Percentiles rank a stretch among this genome's conserved stretches.
Conservation (phyloP, 139 green algal genomes). For the Tetraselmis striata region DNA sequence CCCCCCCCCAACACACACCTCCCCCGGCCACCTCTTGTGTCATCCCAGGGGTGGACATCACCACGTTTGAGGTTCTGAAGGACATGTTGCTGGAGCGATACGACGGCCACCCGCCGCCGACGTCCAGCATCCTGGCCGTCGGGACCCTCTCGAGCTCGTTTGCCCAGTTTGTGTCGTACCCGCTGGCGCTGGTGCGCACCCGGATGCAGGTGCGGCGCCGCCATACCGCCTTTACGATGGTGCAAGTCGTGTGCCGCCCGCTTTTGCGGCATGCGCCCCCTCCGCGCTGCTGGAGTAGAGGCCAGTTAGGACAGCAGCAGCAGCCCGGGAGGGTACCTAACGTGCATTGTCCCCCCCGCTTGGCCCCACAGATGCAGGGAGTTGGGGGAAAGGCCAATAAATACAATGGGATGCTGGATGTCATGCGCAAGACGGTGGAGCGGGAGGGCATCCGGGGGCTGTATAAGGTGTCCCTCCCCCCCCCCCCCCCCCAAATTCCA, state of each 20-base stretch:
- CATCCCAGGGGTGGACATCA: constrained; percentile 78
- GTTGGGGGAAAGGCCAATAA: constrained; percentile 44
- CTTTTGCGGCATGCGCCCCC: background rate
- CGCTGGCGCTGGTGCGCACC: constrained; percentile 74
- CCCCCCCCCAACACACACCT: too few relatives aligned
- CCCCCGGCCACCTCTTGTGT: too few relatives aligned
- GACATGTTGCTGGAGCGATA: constrained; percentile 66
- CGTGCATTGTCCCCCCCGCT: background rate
- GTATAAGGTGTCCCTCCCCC: constrained; percentile 61
- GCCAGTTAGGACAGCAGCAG: too few relatives aligned
- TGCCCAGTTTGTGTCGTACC: constrained; percentile 78
- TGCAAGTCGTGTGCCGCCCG: too few relatives aligned
- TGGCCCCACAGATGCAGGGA: constrained; percentile 52
- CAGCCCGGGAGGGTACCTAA: too few relatives aligned
- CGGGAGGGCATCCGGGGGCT: constrained; percentile 68
- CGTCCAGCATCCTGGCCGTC: constrained; percentile 52
- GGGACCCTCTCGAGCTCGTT: constrained; percentile 74
- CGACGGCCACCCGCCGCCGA: constrained; percentile 49
- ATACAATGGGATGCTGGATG: constrained; percentile 75
- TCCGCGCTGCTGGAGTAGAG: background rate
- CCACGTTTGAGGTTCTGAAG: constrained; percentile 79
- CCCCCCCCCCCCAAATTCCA: too few relatives aligned
- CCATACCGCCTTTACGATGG: too few relatives aligned
- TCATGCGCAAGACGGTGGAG: constrained; percentile 54
- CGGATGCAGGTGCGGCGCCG: constrained; percentile 54